Conservation (phyloP, 83 land plant species). For the Thuja plicata region DNA sequence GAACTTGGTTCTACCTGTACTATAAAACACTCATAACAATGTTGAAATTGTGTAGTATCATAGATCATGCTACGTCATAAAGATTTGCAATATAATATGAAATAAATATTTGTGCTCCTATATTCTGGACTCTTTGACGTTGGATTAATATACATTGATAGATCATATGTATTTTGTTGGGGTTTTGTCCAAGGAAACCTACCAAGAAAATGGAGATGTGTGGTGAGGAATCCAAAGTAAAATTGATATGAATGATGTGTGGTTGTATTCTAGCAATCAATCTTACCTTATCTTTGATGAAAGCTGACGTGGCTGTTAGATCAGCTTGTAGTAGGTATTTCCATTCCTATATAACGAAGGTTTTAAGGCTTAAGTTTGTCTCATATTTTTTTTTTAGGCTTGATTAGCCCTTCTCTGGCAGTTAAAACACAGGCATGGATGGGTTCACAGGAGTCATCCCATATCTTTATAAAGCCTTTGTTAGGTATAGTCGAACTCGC, state of each 20-base stretch:
- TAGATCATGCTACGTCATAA: not conserved
- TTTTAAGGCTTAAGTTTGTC: not conserved
- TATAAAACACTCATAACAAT: not conserved
- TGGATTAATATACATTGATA: too few relatives aligned
- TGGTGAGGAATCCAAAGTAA: not conserved
- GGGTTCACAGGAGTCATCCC: not conserved
- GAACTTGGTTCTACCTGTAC: too few relatives aligned
- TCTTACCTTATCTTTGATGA: not conserved
- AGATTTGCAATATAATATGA: not conserved
- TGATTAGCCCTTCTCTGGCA: not conserved
- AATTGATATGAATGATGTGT: not conserved
- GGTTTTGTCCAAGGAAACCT: not conserved
- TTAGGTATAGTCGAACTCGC: not conserved
- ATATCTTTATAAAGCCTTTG: not conserved
- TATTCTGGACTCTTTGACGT: not conserved
- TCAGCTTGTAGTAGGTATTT: not conserved
- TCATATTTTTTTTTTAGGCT: not conserved
- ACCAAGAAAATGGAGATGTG: not conserved
- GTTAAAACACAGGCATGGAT: not conserved
- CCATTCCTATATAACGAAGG: too few relatives aligned
- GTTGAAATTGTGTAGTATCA: not conserved
- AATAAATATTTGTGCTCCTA: too few relatives aligned
- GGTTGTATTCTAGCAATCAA: not conserved
- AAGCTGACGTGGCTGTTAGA: not conserved
- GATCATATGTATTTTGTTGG: not conserved